Evolutionary conservation across 257 asterid genomes (phyloP), one percentile per base, ranked within the genome.

Genomic region (Cruciata laevipes): DNA sequence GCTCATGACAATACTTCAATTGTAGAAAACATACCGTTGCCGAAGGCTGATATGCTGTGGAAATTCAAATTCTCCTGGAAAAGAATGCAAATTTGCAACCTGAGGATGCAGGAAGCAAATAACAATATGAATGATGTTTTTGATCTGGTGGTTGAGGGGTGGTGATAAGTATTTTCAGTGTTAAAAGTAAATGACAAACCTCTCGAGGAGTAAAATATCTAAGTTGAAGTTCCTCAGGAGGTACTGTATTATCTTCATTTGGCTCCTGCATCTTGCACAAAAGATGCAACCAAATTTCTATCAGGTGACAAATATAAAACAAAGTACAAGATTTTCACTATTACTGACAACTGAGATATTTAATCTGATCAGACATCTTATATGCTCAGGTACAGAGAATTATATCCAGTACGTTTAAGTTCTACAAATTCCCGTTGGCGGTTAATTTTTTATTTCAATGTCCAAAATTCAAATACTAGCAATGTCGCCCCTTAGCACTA

Each of bases 181-280:
- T 74, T 69, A 61, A 59, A 71, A 67, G 71, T 31, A 16, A 21
- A 55, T 27, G 63, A 66, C 77, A 61, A 77, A 92, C 98, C 96
- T 92, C 98, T 69, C 96, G 81, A 16, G 98, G 98, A 27, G 97
- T 89, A 79, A 92, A 92, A 84, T 89, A 92, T 84, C 98, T 79
- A 32, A 92, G 95, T 57, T 71, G 74, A 79, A 89, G 87, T 74
- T 77, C 85, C 56, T 79, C 77, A 78, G 85, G 67, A 0, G 92
- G 78, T 47, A 85, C 69, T 12, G 16, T 66, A 57, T 79, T 78
- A 61, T 64, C 78, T 68, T 80, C 75, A 33, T 17, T 62, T 66
- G 37, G 73, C 74, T 84, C 96, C 96, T 89, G 87, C 80, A 24
- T 66, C 37, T 69, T 70, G 35, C 59, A 55, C 23, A 23, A 2